A percentile compares a stretch with the other conserved stretches of the same genome.
phyloP scores from a whole-genome alignment of 1,139 yeast species.

The Yamadazyma siamensis region DNA sequence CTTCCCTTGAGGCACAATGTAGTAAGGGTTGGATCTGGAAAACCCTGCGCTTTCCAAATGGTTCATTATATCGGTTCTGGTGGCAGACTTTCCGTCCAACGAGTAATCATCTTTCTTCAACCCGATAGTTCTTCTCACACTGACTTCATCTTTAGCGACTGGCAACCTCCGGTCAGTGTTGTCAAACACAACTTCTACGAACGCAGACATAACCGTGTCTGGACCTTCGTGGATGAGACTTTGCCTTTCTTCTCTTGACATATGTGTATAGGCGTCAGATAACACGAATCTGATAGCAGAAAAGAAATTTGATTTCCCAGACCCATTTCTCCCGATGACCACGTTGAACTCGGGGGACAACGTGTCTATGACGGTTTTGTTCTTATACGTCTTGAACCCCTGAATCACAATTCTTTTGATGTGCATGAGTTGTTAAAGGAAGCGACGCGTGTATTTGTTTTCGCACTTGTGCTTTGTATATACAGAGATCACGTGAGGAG shows the following conservation, averaged over 20 bases:
- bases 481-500: no score
- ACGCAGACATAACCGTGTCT: conserved; percentile 90
- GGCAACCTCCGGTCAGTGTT: conserved; percentile 77
- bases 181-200: conserved; percentile 85
- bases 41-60: conserved; percentile 90
- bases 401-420: conserved; percentile 63
- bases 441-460: no score
- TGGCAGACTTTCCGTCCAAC: conserved; percentile 72
- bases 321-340: conserved; percentile 92
- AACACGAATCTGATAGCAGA: conserved; percentile 93
- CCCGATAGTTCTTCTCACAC: conserved; percentile 85
- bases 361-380: conserved; percentile 72
- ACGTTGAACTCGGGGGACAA: conserved; percentile 84
- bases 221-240: conserved; percentile 88
- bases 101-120: conserved; percentile 89
- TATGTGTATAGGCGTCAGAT: conserved; percentile 84
- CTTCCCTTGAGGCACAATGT: conserved; percentile 95
- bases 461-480: no score
- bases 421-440: no score
- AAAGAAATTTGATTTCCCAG: conserved; percentile 94
- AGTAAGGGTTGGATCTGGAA: conserved; percentile 86
- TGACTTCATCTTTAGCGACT: conserved; percentile 61
- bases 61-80: conserved; percentile 79
- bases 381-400: conserved; percentile 93
- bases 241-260: conserved; percentile 87